phyloP scores from a whole-genome alignment of 1,284 basidiomycete species.

The Boletus semigastroideus region DNA sequence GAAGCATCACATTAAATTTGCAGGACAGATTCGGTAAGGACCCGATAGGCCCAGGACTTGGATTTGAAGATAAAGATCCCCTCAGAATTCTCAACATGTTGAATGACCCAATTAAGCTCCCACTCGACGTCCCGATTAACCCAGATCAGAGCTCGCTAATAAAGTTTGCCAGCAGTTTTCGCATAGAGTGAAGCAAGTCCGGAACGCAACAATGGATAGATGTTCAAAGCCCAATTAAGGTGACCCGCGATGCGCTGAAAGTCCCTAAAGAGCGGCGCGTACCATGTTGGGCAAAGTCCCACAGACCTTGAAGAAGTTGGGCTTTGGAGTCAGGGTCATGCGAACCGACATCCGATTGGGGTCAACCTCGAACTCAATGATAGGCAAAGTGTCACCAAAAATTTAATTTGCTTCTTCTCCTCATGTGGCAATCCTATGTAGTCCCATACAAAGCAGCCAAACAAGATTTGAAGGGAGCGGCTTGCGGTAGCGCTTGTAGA shows the following conservation, averaged over 20 bases:
- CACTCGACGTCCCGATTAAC: conserved; percentile 30
- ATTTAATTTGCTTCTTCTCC: conserved; percentile 35
- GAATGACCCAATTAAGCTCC: conserved; percentile 36
- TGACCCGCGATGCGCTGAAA: conserved; percentile 28
- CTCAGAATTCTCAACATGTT: conserved; percentile 18
- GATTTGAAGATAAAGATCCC: conserved; percentile 20
- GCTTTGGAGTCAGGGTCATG: not conserved
- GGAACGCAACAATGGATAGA: not conserved
- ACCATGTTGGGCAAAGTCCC: conserved; percentile 12
- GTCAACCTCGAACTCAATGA: conserved; percentile 37
- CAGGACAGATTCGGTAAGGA: not conserved
- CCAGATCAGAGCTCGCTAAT: conserved; percentile 18
- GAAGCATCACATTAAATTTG: not conserved
- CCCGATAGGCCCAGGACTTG: not conserved
- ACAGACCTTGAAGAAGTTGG: conserved; percentile 17
- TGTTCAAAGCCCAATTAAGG: not conserved
- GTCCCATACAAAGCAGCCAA: conserved; percentile 34
- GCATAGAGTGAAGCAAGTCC: not conserved
- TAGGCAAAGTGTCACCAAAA: conserved; percentile 19
- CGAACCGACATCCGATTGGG: conserved; percentile 21
- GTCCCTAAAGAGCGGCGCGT: conserved; percentile 20
- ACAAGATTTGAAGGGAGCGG: conserved; percentile 27
- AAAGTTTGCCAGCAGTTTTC: conserved; percentile 35
- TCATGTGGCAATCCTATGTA: conserved; percentile 17
- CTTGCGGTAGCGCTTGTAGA: conserved; percentile 31